Percentiles rank a stretch among this genome's conserved stretches.
These are phyloP conservation scores for Sorghum bicolor DNA, from an alignment of 176 grass and related monocot genomes.

Conservation along the genomic window Sorghum_bicolor_NCBIv3 NC_012873.2:12474501-12475000, in stretches of 20 bases:
- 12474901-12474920: slow-evolving; percentile 53
- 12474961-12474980: too few relatives aligned
- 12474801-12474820: slow-evolving; percentile 66
- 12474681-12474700: not conserved
- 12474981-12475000: too few relatives aligned
- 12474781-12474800: slow-evolving; percentile 46
- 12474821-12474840: slow-evolving; percentile 87
- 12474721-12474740: not conserved
- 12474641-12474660: slow-evolving; percentile 4
- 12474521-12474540: too few relatives aligned
- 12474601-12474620: not conserved
- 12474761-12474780: slow-evolving; percentile 80
- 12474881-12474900: slow-evolving; percentile 39
- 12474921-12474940: slow-evolving; percentile 77
- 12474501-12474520: too few relatives aligned
- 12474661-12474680: slow-evolving; percentile 18
- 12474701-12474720: slow-evolving; percentile 38
- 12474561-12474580: not conserved
- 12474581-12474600: not conserved
- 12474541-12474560: not conserved
- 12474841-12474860: slow-evolving; percentile 40
- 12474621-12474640: not conserved
- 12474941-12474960: too few relatives aligned
- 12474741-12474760: not conserved
- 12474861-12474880: slow-evolving; percentile 37